Evolutionary conservation across 805 yeast species (phyloP), one percentile per base, ranked within the genome.

Genomic region (Priceomyces carsonii): DNA sequence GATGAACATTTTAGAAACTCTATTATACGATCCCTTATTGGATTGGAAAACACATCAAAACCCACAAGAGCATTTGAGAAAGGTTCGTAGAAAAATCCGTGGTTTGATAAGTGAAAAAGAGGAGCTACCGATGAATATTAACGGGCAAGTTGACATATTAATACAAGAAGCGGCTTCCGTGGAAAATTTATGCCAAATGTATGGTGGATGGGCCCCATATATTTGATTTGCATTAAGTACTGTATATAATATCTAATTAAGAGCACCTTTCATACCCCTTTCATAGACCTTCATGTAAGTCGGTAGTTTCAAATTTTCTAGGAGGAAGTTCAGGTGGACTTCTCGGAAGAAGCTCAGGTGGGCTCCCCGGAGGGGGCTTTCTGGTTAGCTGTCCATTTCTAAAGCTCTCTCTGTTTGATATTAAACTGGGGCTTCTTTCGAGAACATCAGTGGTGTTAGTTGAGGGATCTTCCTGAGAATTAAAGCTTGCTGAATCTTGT

Each of bases 1-100:
- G 46, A 83, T 90, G 85, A 91, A 90, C 51, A 84, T 88, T 29
- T 71, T 95, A 51, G 98, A 93, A 59, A 85, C 96, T 1, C 87
- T 93, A 55, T 68, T 93, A 42, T 87, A 93, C 55, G 99, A 93
- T 59, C 95, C 96, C 1, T 81, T 88, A 36, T 80, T 87, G 57
- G 95, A 86, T 48, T 84, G 90, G 88, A 73, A 71, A 23, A 55
- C 61, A 17, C 40, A 49, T 50, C 50, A 65, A 45, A 64, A 63
- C 38, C 86, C 91, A 0, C 81, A 82, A 43, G 75, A 75, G 8
- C 93, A 93, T 4, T 64, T 89, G 52, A 72, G 79, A 15, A 77
- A 79, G 3, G 80, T 89, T 24, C 68, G 95, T 42, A 73, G 86
- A 45, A 90, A 90, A 52, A 79, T 91, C 31, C 73, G 93, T 50